Base-by-base conservation (phyloP, 345 rosid genomes). In the Dovyalis caffra region DNA sequence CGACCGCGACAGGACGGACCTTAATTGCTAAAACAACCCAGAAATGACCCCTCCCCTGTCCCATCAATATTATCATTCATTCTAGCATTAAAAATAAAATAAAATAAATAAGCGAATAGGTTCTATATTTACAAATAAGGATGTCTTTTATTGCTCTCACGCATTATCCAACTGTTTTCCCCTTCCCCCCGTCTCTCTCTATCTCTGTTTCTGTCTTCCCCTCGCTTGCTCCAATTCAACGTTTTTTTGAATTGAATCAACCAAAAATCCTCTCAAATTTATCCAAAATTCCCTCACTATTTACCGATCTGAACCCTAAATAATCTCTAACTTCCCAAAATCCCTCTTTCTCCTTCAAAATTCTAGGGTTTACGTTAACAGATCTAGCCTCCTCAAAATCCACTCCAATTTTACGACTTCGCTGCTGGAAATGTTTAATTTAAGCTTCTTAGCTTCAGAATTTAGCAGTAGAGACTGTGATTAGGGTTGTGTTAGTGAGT, bases 221-320 rank as follows among this genome's bases (percentile, higher is more conserved):
- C 6, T 4, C 40, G 14, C 6, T 4, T 28, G 14, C 60, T n/a
- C 4, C 28, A 62, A 32, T 73, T 64, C 69, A 64, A 47, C 61
- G 57, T 25, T 53, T n/a, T 16, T 35, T 65, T 15, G 64, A 56
- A 23, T 29, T 51, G 32, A 47, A 45, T 32, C 40, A 64, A 73
- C 76, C 25, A 56, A 45, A 37, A 31, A 64, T 73, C 76, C 76
- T 26, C 49, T 18, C 34, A 62, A 73, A 45, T 61, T 21, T 14
- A 20, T 60, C 28, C 61, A 23, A 53, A 43, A 33, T 26, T 31
- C 35, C 34, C 43, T 73, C 47, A 25, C 20, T 26, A n/a, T 58
- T 38, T 63, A 23, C 25, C 61, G 61, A 23, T 56, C 61, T 56
- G 28, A 23, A 56, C 49, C 31, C 57, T 51, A n/a, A 60, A 29